These are phyloP conservation scores for Leucosporidium scottii DNA, from an alignment of 768 basidiomycete genomes.

Conservation along the genomic window DNA sequence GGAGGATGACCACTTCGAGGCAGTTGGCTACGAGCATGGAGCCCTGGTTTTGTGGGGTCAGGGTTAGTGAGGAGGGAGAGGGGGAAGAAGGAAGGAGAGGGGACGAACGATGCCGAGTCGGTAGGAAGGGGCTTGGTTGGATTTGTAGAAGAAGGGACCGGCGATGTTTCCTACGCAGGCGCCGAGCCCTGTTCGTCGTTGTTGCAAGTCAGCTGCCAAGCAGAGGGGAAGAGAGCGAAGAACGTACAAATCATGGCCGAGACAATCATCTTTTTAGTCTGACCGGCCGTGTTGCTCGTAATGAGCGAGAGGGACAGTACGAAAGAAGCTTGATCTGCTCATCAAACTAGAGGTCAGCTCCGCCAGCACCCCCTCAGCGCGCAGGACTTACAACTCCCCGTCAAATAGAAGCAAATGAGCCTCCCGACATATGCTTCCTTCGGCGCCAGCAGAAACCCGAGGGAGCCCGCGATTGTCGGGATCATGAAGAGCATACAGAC, in stretches of 20 bases:
- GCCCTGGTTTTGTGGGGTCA: background rate
- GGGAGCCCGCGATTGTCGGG: slow-evolving; percentile 40
- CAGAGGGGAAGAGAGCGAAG: background rate
- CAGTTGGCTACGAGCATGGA: slow-evolving; percentile 39
- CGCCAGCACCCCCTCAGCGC: background rate
- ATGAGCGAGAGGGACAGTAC: slow-evolving; percentile 42
- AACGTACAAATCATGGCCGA: slow-evolving; percentile 37
- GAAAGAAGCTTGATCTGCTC: slow-evolving; percentile 40
- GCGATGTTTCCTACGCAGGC: slow-evolving; percentile 33
- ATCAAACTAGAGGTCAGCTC: background rate
- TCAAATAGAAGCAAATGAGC: slow-evolving; percentile 33
- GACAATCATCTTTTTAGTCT: slow-evolving; percentile 43
- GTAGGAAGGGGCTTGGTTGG: slow-evolving; percentile 40
- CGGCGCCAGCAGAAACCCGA: slow-evolving; percentile 43
- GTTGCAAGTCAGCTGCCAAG: too few species aligned
- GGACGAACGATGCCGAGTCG: slow-evolving; percentile 38
- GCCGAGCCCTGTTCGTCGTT: background rate
- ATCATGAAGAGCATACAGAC: slow-evolving; percentile 38
- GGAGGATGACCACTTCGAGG: slow-evolving; percentile 36
- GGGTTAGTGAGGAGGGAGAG: background rate
- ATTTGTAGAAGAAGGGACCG: slow-evolving; percentile 36
- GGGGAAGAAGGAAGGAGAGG: background rate
- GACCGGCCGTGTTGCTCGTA: slow-evolving; percentile 46
- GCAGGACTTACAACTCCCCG: slow-evolving; percentile 19
- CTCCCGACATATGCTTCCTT: slow-evolving; percentile 39